Percentiles rank a stretch among this genome's conserved stretches.
phyloP scores from a whole-genome alignment of 768 basidiomycete species.

The Suillus alpinus region DNA sequence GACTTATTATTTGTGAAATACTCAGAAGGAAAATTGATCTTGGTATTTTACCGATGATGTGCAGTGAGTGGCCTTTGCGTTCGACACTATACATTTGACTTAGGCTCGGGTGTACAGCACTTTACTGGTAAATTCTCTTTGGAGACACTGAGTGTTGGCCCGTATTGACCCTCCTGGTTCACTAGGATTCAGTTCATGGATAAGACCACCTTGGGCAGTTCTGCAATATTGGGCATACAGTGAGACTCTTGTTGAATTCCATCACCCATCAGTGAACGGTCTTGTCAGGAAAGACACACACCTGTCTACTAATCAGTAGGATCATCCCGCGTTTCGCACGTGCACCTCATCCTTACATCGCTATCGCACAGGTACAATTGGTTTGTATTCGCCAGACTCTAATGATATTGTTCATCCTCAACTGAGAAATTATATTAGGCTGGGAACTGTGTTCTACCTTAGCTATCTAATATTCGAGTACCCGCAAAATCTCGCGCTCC shows the following conservation, averaged over 20 bases:
- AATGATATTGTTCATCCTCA: neutral
- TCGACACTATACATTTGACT: neutral
- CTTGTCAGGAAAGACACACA: conserved; percentile 51
- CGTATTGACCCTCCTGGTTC: neutral
- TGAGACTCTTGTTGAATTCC: conserved; percentile 24
- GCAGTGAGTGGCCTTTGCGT: conserved; percentile 43
- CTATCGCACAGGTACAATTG: conserved; percentile 56
- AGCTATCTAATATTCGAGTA: conserved; percentile 71
- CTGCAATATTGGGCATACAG: conserved; percentile 72
- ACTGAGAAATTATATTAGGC: conserved; percentile 38
- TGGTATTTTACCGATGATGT: conserved; percentile 71
- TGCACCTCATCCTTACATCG: neutral
- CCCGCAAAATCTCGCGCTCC: conserved; percentile 70
- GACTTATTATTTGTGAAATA: neutral
- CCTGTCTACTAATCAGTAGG: conserved; percentile 64
- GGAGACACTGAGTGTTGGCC: neutral
- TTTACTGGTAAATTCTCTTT: conserved; percentile 46
- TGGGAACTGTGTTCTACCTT: conserved; percentile 73
- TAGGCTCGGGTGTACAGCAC: conserved; percentile 31
- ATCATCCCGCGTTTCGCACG: neutral
- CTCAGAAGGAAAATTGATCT: conserved; percentile 59
- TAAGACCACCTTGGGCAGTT: conserved; percentile 65
- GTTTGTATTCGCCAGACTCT: conserved; percentile 27
- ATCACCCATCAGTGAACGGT: neutral
- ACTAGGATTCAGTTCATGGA: conserved; percentile 80